Percentiles rank a stretch among this genome's conserved stretches.
phyloP scores from a whole-genome alignment of 805 yeast genomes.

The Spathaspora boniae region DNA sequence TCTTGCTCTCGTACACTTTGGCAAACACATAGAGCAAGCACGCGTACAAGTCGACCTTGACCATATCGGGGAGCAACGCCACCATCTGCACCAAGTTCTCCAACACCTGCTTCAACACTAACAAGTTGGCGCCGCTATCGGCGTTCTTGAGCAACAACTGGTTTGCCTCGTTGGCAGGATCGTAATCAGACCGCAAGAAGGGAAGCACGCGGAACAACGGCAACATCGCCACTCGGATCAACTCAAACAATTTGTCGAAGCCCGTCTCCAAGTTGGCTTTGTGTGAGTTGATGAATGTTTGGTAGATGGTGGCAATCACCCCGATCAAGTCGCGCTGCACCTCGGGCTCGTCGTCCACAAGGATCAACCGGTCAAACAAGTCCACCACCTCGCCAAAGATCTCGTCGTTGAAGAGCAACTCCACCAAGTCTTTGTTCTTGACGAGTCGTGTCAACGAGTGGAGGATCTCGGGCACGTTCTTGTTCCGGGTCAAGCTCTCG shows the following conservation, averaged over 20 bases:
- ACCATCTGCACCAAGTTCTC: constrained; percentile 59
- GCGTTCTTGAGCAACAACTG: constrained; percentile 24
- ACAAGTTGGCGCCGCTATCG: constrained; percentile 35
- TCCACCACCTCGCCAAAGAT: constrained; percentile 76
- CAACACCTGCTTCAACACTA: constrained; percentile 47
- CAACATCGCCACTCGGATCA: constrained; percentile 64
- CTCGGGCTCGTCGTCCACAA: constrained; percentile 60
- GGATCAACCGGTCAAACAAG: constrained; percentile 65
- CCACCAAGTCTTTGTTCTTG: constrained; percentile 52
- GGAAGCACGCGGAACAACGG: constrained; percentile 62
- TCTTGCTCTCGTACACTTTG: constrained; percentile 45
- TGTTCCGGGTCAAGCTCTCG: constrained; percentile 57
- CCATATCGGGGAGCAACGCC: constrained; percentile 60
- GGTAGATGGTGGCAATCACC: constrained; percentile 28
- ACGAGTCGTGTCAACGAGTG: constrained; percentile 47
- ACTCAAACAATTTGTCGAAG: constrained; percentile 79
- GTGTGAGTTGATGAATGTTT: constrained; percentile 30
- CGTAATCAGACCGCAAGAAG: constrained; percentile 47
- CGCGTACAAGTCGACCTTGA: constrained; percentile 66
- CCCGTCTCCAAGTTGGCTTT: constrained; percentile 44
- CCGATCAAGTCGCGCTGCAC: constrained; percentile 51
- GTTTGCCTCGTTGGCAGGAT: constrained; percentile 23
- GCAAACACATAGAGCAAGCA: constrained; percentile 65
- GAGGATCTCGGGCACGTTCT: constrained; percentile 49
- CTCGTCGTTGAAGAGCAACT: constrained; percentile 58